Percentiles rank a stretch among this genome's conserved stretches.
Evolutionary conservation across 306 rosid species (phyloP).

Genomic region (Rosa rugosa): DNA sequence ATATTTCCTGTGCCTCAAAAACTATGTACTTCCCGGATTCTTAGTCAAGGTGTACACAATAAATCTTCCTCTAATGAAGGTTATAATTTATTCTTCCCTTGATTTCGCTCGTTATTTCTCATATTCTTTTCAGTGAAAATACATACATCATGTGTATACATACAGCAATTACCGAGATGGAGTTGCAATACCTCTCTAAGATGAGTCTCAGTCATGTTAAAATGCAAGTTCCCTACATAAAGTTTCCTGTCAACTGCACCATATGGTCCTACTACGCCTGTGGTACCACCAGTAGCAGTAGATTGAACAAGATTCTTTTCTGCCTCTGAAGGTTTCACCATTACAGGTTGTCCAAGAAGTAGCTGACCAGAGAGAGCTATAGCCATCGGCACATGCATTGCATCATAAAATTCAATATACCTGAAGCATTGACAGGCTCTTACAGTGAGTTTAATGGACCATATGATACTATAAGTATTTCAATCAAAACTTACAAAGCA

Average conservation of each 20-base stretch:
- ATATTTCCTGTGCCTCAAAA: background rate
- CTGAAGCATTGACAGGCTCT: constrained; percentile 63
- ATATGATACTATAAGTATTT: constrained; percentile 24
- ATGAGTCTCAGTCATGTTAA: constrained; percentile 95
- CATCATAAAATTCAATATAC: constrained; percentile 98
- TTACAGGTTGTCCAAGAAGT: constrained; percentile 93
- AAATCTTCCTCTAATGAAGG: background rate
- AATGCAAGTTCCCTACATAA: constrained; percentile 96
- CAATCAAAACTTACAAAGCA: constrained; percentile 77
- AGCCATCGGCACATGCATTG: constrained; percentile 99
- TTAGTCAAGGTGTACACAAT: background rate
- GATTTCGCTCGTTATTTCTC: background rate
- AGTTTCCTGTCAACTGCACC: constrained; percentile 95
- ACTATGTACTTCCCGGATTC: background rate
- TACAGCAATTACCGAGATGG: background rate
- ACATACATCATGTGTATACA: background rate
- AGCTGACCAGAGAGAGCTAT: constrained; percentile 96
- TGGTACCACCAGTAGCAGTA: constrained; percentile 63
- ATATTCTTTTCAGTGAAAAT: background rate
- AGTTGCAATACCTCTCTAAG: constrained; percentile 72
- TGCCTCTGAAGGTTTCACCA: constrained; percentile 99
- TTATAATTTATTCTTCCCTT: too few relatives aligned
- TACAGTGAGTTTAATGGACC: constrained; percentile 52
- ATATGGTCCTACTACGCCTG: constrained; percentile 76
- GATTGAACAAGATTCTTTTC: constrained; percentile 98